These are phyloP conservation scores for Diddensiella caesifluorescens DNA, from an alignment of 805 yeast genomes.

Conservation along the genomic window DNA sequence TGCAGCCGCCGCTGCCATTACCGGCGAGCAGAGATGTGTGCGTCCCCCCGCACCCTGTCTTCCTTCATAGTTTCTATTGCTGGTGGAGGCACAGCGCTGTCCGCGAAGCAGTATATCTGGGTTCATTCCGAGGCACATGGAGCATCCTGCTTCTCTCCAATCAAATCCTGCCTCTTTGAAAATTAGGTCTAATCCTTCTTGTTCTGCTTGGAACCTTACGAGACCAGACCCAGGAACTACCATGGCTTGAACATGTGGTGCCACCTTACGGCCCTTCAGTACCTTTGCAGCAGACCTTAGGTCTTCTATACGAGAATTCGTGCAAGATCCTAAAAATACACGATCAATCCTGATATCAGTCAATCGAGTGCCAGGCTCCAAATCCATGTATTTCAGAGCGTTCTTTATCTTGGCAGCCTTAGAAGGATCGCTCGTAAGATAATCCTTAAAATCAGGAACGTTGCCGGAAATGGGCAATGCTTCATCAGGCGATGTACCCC, in stretches of 20 bases:
- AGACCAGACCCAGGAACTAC: conserved; percentile 98
- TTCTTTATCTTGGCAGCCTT: conserved; percentile 83
- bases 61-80: conserved; percentile 97
- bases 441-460: conserved; percentile 77
- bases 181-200: conserved; percentile 86
- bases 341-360: conserved; percentile 72
- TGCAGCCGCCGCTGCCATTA: conserved; percentile 99
- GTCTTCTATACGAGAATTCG: conserved; percentile 96
- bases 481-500: conserved; percentile 99
- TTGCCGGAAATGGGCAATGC: conserved; percentile 86
- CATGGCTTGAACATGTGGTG: conserved; percentile 73
- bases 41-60: conserved; percentile 96
- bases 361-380: conserved; percentile 73
- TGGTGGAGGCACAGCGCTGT: conserved; percentile 97
- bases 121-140: conserved; percentile 99
- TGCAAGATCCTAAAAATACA: conserved; percentile 96
- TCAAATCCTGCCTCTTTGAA: conserved; percentile 89
- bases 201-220: conserved; percentile 86
- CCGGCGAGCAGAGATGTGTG: conserved; percentile 97
- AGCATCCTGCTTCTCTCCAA: conserved; percentile 99
- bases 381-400: conserved; percentile 87
- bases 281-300: conserved; percentile 90
- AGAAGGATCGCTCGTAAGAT: conserved; percentile 53
- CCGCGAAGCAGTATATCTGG: conserved; percentile 91
- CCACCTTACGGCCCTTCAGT: conserved; percentile 82